Percentiles rank a stretch among this genome's conserved stretches.
Evolutionary conservation across 164 flowering plant genomes (phyloP).

Genomic region (Annona squamosa): DNA sequence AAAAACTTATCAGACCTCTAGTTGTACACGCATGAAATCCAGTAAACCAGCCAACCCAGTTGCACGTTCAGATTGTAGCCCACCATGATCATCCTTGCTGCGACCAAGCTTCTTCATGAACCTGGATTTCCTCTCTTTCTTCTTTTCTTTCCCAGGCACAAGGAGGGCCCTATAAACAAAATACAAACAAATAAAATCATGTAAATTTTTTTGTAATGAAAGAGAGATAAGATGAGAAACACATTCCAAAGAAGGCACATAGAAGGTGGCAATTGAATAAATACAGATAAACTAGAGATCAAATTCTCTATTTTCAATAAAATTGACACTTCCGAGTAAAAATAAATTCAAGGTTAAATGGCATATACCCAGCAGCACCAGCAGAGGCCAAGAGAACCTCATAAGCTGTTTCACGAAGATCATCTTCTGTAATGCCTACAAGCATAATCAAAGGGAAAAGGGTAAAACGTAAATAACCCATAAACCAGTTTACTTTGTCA

Average conservation of each 20-base stretch:
- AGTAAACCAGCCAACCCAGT: slow-evolving; percentile 75
- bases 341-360: not conserved
- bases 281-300: not conserved
- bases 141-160: slow-evolving; percentile 84
- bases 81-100: slow-evolving; percentile 57
- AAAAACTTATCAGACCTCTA: slow-evolving; percentile 55
- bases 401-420: slow-evolving; percentile 92
- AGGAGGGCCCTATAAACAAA: slow-evolving; percentile 61
- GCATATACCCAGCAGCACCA: slow-evolving; percentile 84
- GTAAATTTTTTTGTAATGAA: too few species aligned
- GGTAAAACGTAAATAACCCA: not conserved
- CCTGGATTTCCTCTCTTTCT: slow-evolving; percentile 76
- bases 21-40: slow-evolving; percentile 90
- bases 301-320: not conserved
- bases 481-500: too few species aligned
- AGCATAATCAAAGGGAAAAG: slow-evolving; percentile 5
- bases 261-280: not conserved
- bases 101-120: slow-evolving; percentile 89
- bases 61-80: slow-evolving; percentile 43
- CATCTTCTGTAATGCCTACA: slow-evolving; percentile 85
- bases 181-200: not conserved
- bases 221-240: not conserved
- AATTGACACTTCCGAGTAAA: not conserved
- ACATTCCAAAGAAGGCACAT: not conserved
- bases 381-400: slow-evolving; percentile 92